Evolutionary conservation across 176 grass and related monocot genomes (phyloP), one percentile per base, ranked within the genome.

Genomic region (Paspalum notatum): DNA sequence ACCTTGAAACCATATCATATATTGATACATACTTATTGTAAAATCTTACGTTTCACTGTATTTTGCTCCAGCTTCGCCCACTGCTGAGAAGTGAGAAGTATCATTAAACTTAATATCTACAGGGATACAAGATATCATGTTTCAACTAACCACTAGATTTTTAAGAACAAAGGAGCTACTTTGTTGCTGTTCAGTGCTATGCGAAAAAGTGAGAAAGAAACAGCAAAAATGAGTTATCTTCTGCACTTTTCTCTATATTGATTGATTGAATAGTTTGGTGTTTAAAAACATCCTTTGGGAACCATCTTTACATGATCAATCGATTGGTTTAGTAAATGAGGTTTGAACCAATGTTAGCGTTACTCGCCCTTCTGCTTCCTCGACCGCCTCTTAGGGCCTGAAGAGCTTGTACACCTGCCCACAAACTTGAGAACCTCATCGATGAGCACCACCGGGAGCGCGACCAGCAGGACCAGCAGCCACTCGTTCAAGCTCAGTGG

Each of bases 351-450:
- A 52, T 80, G 85, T 85, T 79, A 88, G 83, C 40, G 57, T 85
- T 82, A 95, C 73, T 95, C 96, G 75, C 84, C 71, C 72, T 99
- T 99, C 56, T 88, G 87, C 72, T 93, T 99, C 68, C 55, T 80
- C 7, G 68, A n/a, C 21, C 72, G 54, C 65, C 90, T 65, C 71
- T 42, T 85, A 48, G 71, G 72, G 48, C 87, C 87, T 49, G 88
- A 60, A 25, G 88, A 51, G 58, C 75, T 84, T 47, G 62, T 82
- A 22, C 54, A 80, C 79, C 96, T 86, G 20, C 93, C 93, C 12
- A 91, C 86, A 80, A 99, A 83, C 86, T 99, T 95, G 46, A 99
- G 92, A 68, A 83, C 73, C 82, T 99, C 96, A 21, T 99, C 96
- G 26, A 99, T 95, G 41, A 99, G 78, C 39, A 95, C 73, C 55